Base-by-base conservation (phyloP, 2,329 filamentous ascomycete species). In the Fusarium torulosum region DNA sequence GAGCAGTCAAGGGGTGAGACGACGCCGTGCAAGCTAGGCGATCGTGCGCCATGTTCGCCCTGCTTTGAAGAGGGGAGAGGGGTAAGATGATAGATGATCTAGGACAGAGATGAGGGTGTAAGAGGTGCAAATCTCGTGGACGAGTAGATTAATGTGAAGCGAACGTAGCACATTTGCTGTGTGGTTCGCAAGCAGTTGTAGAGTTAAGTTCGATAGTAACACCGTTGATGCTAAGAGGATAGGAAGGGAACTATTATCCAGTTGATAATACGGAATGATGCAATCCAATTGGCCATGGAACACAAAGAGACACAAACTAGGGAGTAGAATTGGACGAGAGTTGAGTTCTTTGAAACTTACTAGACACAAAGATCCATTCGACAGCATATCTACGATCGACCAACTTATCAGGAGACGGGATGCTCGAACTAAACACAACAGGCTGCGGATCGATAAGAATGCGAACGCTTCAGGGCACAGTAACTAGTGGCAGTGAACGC, bases 91-190 rank as follows among this genome's bases (percentile, higher is more conserved):
- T 35, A 41, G 53, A 47, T 60, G 52, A 66, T 64, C 45, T 40
- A 41, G 49, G 53, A 46, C 52, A 31, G 31, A 42, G 56, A 50
- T 59, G 66, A 71, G 63, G 69, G 67, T 69, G 70, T 60, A 57
- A 64, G 53, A 63, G 45, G 42, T 67, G 41, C 61, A 55, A 63
- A 59, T 57, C 52, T 65, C 27, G 50, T 61, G 51, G 54, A 52
- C 71, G 71, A 73, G 63, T 73, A 38, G 60, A 54, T 72, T 56
- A 44, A 51, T 47, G 71, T 70, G 69, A 73, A 73, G 71, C 71
- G 60, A 67, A 55, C 54, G 59, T 42, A 55, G 49, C 40, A 59
- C 43, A 46, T 53, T 53, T 40, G 29, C 21, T 47, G n/a, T 43
- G 37, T 58, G 53, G 67, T 70, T 64, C 63, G 50, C 40, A 53